Evolutionary conservation across 306 rosid species (phyloP).

Genomic region (Luffa acutangula): DNA sequence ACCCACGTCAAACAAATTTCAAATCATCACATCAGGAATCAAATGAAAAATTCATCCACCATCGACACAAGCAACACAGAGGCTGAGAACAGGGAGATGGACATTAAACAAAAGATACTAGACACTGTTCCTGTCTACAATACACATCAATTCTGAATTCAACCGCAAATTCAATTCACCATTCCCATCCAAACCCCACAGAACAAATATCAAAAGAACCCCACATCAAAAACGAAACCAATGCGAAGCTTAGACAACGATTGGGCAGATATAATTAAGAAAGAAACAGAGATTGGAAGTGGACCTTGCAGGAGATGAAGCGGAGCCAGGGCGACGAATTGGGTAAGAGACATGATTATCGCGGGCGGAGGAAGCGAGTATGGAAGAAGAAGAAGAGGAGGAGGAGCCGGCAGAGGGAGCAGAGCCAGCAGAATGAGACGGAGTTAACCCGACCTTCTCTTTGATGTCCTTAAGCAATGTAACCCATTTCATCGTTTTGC

Average conservation of each 20-base stretch:
- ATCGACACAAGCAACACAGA: neutral
- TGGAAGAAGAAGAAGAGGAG: slow-evolving; percentile 16
- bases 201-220: neutral
- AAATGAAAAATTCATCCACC: neutral
- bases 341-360: slow-evolving; percentile 44
- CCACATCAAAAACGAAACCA: neutral
- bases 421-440: slow-evolving; percentile 33
- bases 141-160: neutral
- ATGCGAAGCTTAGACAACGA: neutral
- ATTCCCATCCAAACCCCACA: neutral
- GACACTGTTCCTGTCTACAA: neutral
- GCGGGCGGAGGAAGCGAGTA: slow-evolving; percentile 21
- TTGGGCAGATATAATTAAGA: neutral
- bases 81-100: neutral
- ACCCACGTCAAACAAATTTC: neutral
- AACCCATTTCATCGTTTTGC: slow-evolving; percentile 94
- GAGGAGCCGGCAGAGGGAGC: slow-evolving; percentile 22
- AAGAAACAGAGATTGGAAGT: neutral
- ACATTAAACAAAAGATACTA: neutral
- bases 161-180: neutral
- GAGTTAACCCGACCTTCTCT: slow-evolving; percentile 97
- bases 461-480: slow-evolving; percentile 95
- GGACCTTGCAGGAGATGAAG: slow-evolving; percentile 68
- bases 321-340: slow-evolving; percentile 31
- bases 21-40: neutral